Evolutionary conservation across 106 monocot species (phyloP).

Genomic region (Dendrobium huoshanense): DNA sequence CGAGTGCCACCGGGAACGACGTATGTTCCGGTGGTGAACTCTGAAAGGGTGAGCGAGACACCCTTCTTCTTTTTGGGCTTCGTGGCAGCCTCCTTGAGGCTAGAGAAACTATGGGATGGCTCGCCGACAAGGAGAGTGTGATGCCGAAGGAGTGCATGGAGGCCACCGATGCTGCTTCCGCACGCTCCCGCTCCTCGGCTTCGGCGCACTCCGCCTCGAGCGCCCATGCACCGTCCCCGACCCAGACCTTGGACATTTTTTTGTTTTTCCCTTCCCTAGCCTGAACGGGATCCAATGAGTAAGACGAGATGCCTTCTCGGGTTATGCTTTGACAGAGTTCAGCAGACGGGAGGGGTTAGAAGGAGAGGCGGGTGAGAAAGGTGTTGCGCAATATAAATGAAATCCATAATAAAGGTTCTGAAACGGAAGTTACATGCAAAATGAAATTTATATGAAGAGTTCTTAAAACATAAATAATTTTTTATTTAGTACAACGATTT

Average conservation of each 20-base stretch:
- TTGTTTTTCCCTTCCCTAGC: too few relatives aligned
- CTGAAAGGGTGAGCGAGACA: constrained; percentile 15
- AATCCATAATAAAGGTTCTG: too few relatives aligned
- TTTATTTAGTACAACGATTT: too few relatives aligned
- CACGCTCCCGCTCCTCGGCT: constrained; percentile 36
- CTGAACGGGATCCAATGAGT: too few relatives aligned
- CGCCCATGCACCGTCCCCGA: constrained; percentile 61
- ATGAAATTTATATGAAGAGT: too few relatives aligned
- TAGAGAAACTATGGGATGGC: constrained; percentile 36
- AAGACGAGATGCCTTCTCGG: too few relatives aligned
- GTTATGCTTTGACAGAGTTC: too few relatives aligned
- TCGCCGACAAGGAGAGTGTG: background rate
- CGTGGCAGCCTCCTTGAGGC: constrained; percentile 40
- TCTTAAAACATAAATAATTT: too few relatives aligned
- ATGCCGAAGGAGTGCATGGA: background rate
- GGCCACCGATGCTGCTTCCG: constrained; percentile 11
- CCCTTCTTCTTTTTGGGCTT: constrained; percentile 58
- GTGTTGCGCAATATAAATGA: too few relatives aligned
- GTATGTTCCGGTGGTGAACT: constrained; percentile 19
- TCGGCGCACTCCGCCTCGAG: constrained; percentile 58
- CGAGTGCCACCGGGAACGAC: constrained; percentile 20
- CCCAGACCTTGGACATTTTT: background rate
- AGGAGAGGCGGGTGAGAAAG: too few relatives aligned
- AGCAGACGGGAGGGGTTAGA: fast-evolving
- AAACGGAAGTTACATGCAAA: too few relatives aligned